Evolutionary conservation across 345 rosid species (phyloP).

Genomic region (Eucalyptus albens): DNA sequence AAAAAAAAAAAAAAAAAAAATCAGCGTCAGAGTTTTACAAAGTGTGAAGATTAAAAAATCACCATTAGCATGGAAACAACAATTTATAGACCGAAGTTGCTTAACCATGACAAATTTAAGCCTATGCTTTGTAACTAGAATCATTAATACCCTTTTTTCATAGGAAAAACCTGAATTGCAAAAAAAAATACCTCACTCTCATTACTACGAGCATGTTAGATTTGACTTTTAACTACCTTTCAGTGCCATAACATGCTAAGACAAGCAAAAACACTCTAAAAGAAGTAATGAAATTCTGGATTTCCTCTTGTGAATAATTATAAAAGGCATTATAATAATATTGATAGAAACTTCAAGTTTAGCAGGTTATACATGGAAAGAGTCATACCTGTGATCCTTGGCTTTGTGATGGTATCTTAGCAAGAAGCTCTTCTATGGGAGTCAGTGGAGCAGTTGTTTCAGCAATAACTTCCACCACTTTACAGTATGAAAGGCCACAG

Average conservation of each 20-base stretch:
- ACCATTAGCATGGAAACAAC: not conserved
- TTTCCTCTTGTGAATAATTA: not conserved
- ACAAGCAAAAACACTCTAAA: not conserved
- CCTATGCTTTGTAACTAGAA: not conserved
- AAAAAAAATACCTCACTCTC: not conserved
- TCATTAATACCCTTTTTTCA: not conserved
- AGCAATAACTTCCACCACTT: conserved; percentile 94
- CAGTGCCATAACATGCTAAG: not conserved
- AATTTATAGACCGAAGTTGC: not conserved
- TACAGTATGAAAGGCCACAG: conserved; percentile 60
- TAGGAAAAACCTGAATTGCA: not conserved
- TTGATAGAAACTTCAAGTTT: not conserved
- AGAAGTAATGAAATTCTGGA: not conserved
- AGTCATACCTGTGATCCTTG: conserved; percentile 34
- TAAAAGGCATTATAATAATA: not conserved
- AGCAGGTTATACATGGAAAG: not conserved
- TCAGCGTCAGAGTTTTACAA: not conserved
- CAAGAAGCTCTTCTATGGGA: conserved; percentile 71
- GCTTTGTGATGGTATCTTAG: conserved; percentile 66
- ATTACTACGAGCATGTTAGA: not conserved
- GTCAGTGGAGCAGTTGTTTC: conserved; percentile 82
- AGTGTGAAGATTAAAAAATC: not conserved
- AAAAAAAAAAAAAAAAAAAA: too few relatives aligned
- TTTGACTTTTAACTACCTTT: not conserved
- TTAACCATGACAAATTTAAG: not conserved